Base-by-base conservation (phyloP, 768 basidiomycete species). In the Boletus patriciae region DNA sequence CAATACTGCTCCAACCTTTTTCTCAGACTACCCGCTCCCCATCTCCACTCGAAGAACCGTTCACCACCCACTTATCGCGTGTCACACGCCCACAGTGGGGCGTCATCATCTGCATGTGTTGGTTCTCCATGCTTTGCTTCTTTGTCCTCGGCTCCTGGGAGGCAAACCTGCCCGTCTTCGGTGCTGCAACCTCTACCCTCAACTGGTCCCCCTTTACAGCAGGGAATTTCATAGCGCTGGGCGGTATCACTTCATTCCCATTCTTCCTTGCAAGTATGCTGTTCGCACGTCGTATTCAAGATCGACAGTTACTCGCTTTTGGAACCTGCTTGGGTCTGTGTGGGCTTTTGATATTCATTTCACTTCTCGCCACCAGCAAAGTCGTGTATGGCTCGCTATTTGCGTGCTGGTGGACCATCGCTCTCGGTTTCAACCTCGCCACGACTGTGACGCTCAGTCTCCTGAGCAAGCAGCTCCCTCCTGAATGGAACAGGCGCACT, bases 341-440 rank as follows among this genome's bases (percentile, higher is more conserved):
- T 15, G 86, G 83, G 5, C 76, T 88, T 31, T 53, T 84, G 46
- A 69, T 82, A 53, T 78, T 83, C 64, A 66, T 85, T 23, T 72
- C 69, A 13, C 72, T 86, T 33, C 70, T 86, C 10, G 57, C 62
- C 25, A 66, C 77, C 23, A 62, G 68, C 23, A 74, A 64, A 23
- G 68, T 84, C 19, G 74, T 69, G 25, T 85, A 82, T 56, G 79
- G 75, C 7, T 77, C 76, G 16, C 62, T 86, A 6, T 78, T 78
- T 57, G 65, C 67, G 7, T 73, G 70, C 55, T 80, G 75, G 73
- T 73, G 66, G 66, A 75, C 81, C 40, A 74, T 88, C 23, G 86
- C 88, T 25, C 76, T 88, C 6, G 87, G 88, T 2, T 89, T 88
- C 76, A 88, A 88, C 68, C 73, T 88, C 12, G 80, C 84, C n/a